These are phyloP conservation scores for Cyclostephanos tholiformis DNA, from an alignment of 108 stramenopile species.

Conservation along the genomic window DNA sequence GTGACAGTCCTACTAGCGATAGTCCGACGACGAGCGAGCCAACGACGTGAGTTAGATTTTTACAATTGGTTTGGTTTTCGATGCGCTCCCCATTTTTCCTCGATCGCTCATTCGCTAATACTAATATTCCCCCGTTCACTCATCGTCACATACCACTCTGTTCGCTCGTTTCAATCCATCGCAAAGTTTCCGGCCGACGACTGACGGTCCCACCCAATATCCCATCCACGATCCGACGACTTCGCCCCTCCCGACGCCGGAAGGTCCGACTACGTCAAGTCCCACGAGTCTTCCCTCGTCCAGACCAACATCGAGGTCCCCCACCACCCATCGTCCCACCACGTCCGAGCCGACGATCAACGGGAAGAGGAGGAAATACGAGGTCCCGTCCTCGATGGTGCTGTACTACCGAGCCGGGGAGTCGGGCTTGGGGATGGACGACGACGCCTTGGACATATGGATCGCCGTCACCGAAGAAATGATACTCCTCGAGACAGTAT, in stretches of 20 bases:
- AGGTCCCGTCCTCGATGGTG: neutral
- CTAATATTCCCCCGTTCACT: neutral
- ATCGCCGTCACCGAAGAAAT: slow-evolving; percentile 6
- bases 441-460: slow-evolving; percentile 1
- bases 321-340: neutral
- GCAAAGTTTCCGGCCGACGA: neutral
- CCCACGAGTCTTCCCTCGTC: neutral
- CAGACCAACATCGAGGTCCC: neutral
- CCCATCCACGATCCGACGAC: slow-evolving; percentile 5
- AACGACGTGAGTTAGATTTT: too few relatives aligned
- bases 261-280: neutral
- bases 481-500: slow-evolving; percentile 1
- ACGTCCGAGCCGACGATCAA: neutral
- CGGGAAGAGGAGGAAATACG: neutral
- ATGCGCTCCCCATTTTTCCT: too few relatives aligned
- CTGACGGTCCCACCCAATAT: neutral
- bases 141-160: too few relatives aligned
- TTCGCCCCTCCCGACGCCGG: slow-evolving; percentile 5
- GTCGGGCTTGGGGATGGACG: neutral
- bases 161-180: neutral
- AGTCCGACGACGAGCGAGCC: too few relatives aligned
- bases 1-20: too few relatives aligned
- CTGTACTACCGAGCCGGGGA: neutral
- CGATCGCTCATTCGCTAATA: too few relatives aligned
- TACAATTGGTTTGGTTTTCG: too few relatives aligned